These are phyloP conservation scores for Rhodamnia rubescens DNA, from an alignment of 345 rosid genomes.

Conservation along the genomic window DNA sequence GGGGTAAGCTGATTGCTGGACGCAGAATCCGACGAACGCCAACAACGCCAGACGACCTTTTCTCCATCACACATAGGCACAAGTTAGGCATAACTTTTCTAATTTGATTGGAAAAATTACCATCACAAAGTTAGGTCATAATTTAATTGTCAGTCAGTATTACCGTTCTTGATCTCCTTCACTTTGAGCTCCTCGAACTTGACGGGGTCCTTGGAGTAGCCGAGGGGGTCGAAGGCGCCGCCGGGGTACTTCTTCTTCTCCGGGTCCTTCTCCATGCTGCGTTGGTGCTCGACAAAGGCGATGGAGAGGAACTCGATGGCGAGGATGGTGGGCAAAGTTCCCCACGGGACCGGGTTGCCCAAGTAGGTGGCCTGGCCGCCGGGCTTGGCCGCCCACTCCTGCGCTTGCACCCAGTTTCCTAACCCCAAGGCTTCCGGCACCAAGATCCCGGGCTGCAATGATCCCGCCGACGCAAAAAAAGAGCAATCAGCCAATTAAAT, in stretches of 20 bases:
- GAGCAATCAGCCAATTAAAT: background rate
- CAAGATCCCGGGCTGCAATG: conserved; percentile 78
- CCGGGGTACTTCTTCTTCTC: conserved; percentile 98
- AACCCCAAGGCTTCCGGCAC: conserved; percentile 87
- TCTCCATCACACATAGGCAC: background rate
- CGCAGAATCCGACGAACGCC: conserved; percentile 93
- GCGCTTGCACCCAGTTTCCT: conserved; percentile 99
- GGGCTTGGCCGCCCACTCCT: conserved; percentile 93
- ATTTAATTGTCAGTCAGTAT: too few relatives aligned
- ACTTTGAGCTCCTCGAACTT: conserved; percentile 88
- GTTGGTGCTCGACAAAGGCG: conserved; percentile 91
- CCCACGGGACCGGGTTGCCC: conserved; percentile 96
- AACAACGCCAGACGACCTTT: conserved; percentile 83
- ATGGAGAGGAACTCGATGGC: conserved; percentile 79
- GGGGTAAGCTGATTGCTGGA: conserved; percentile 94
- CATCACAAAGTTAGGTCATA: too few relatives aligned
- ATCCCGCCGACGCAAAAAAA: background rate
- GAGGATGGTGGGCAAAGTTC: conserved; percentile 78
- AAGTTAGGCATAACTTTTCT: background rate
- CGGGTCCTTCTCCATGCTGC: conserved; percentile 95
- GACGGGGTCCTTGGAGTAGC: conserved; percentile 90
- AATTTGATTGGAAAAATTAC: too few relatives aligned
- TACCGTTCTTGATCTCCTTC: conserved; percentile 92
- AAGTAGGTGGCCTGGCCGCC: conserved; percentile 98
- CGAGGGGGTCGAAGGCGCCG: conserved; percentile 93